phyloP scores from a whole-genome alignment of 2,329 filamentous ascomycete species.

The Aspergillus calidoustus region DNA sequence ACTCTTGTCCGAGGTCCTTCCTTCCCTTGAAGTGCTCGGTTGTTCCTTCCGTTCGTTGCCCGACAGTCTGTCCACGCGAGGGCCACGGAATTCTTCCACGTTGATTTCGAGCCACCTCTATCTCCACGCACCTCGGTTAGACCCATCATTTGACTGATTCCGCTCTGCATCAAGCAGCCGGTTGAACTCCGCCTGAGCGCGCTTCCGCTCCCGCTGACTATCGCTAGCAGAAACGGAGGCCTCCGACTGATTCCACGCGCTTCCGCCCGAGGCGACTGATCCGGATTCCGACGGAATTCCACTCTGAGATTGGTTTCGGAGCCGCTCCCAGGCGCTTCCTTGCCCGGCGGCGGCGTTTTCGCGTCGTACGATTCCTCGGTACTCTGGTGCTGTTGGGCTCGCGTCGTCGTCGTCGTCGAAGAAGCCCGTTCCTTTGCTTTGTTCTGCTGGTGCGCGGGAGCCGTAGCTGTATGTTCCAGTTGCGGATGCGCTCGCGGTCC shows the following conservation, averaged over 20 bases:
- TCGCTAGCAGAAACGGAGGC: conserved; percentile 21
- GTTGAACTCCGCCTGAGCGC: conserved; percentile 51
- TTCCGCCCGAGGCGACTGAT: neutral
- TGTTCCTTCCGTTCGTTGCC: too few species aligned
- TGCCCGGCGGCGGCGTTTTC: conserved; percentile 10
- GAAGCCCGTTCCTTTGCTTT: conserved; percentile 30
- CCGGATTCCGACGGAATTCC: neutral
- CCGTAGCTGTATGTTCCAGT: neutral
- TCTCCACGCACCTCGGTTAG: conserved; percentile 24
- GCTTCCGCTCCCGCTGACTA: conserved; percentile 37
- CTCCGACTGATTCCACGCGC: neutral
- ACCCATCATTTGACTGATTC: conserved; percentile 26
- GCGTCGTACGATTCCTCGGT: conserved; percentile 26
- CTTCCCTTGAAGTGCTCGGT: too few species aligned
- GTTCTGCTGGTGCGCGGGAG: conserved; percentile 1
- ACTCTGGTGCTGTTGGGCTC: conserved; percentile 41
- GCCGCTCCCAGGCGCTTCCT: conserved; percentile 45
- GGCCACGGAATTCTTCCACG: too few species aligned
- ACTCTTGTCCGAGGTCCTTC: neutral
- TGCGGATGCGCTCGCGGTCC: neutral
- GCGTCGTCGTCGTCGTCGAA: conserved; percentile 45
- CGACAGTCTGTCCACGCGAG: too few species aligned
- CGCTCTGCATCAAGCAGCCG: conserved; percentile 48
- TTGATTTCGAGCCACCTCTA: conserved; percentile 17
- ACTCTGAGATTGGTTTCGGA: conserved; percentile 30